These are phyloP conservation scores for Caloboletus inedulis DNA, from an alignment of 1,284 basidiomycete genomes.

Conservation along the genomic window DNA sequence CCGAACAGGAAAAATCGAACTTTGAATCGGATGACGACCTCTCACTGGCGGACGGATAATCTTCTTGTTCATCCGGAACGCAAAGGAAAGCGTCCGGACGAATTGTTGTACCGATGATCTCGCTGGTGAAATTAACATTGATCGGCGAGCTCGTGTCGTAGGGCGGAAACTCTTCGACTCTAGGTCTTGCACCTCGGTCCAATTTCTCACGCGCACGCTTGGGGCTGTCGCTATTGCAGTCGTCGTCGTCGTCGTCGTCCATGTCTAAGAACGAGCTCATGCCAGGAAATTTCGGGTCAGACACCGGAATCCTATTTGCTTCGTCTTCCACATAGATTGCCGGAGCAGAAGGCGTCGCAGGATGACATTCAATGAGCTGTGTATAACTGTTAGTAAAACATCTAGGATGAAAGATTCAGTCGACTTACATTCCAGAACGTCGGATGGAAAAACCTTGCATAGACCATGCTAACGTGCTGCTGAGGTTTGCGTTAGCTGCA, in stretches of 20 bases:
- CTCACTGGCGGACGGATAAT: background rate
- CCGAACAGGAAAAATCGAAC: background rate
- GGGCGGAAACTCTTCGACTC: slow-evolving; percentile 9
- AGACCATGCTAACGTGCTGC: slow-evolving; percentile 25
- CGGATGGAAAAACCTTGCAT: slow-evolving; percentile 25
- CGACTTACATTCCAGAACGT: slow-evolving; percentile 24
- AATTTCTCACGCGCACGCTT: background rate
- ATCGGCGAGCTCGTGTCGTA: slow-evolving; percentile 18
- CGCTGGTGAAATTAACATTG: slow-evolving; percentile 14
- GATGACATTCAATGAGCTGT: slow-evolving; percentile 21
- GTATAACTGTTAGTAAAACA: background rate
- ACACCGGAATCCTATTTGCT: background rate
- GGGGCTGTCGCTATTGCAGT: background rate
- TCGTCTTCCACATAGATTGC: slow-evolving; percentile 28
- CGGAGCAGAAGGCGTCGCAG: slow-evolving; percentile 15
- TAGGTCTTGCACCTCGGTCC: background rate
- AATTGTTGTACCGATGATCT: slow-evolving; percentile 18
- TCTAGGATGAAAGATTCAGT: accelerated
- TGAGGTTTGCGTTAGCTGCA: background rate
- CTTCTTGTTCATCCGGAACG: background rate
- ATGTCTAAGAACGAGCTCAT: slow-evolving; percentile 19
- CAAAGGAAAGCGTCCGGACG: slow-evolving; percentile 12
- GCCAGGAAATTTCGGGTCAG: slow-evolving; percentile 7
- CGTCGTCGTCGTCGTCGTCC: background rate
- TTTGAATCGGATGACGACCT: background rate